Base-by-base conservation (phyloP, 768 basidiomycete species). In the Russula foetens region DNA sequence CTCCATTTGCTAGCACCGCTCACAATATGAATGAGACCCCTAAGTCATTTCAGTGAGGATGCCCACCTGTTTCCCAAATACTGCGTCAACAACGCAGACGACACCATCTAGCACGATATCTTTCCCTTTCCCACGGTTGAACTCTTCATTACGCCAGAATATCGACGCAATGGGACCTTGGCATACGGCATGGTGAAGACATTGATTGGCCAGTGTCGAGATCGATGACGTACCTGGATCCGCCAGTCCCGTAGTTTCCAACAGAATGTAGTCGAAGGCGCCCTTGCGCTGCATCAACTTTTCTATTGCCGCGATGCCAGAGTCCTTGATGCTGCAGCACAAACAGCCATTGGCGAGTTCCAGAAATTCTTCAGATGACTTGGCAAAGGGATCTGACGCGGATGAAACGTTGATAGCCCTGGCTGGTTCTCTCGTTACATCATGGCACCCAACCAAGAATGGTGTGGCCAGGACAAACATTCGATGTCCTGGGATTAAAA, bases 251-350 rank as follows among this genome's bases (percentile, higher is more conserved):
- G 97, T 98, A 2, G 96, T 90, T 74, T 99, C 97, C 17, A 99
- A 79, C 45, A 99, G 75, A 64, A 99, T 97, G 71, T 98, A 88
- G 73, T 98, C 97, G 69, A 98, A 95, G 1, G 83, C 81, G 26
- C 92, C 93, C 68, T 88, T 92, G 56, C 83, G 81, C 66, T 81
- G 75, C 89, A 94, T 92, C 58, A 98, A 76, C 68, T 90, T 90
- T 72, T 97, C 92, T 55, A 99, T 97, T 7, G 97, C 93, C 23
- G 93, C 90, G 0, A 90, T 81, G 2, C 97, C 97, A 12, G 85
- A 79, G 70, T 98, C 95, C 68, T 97, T 96, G 75, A 98, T 91
- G 60, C 93, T 95, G 71, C 97, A 99, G 73, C 97, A 99, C n/a
- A 99, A 72, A 71, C 97, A 98, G 19, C 97, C 97, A 71, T 99